Evolutionary conservation across 768 basidiomycete genomes (phyloP).

Genomic region (Daedalea quercina): DNA sequence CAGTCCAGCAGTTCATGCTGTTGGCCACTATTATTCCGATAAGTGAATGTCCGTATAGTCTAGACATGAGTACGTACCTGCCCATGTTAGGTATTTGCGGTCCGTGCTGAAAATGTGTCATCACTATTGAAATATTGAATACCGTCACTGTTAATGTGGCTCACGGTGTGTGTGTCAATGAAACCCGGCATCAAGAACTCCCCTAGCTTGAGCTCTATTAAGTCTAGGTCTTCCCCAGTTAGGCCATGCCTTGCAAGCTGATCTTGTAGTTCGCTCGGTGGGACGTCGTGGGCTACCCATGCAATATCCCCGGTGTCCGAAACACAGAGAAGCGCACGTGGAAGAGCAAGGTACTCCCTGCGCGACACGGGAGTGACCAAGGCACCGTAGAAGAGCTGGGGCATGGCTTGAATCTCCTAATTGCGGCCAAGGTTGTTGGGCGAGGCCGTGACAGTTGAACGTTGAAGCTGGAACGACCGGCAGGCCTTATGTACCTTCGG

Average conservation of each 20-base stretch:
- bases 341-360: constrained; percentile 37
- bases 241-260: constrained; percentile 46
- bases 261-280: constrained; percentile 38
- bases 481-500: no score
- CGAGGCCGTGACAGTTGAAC: background rate
- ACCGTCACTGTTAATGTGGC: constrained; percentile 16
- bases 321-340: constrained; percentile 51
- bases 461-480: background rate
- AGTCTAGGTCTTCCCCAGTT: constrained; percentile 17
- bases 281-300: constrained; percentile 64
- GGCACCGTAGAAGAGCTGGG: constrained; percentile 47
- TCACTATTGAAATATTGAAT: background rate
- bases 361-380: constrained; percentile 47
- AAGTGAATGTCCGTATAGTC: background rate
- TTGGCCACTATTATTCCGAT: constrained; percentile 54
- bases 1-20: constrained; percentile 87
- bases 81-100: constrained; percentile 74
- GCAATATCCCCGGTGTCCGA: constrained; percentile 47
- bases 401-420: constrained; percentile 14
- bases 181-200: constrained; percentile 83
- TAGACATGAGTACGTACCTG: constrained; percentile 30
- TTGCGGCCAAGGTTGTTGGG: background rate
- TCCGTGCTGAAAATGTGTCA: constrained; percentile 51
- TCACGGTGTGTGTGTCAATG: constrained; percentile 87
- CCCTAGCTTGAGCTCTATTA: constrained; percentile 34